phyloP scores from a whole-genome alignment of 2,329 filamentous ascomycete genomes.

The Delphinella strobiligena region DNA sequence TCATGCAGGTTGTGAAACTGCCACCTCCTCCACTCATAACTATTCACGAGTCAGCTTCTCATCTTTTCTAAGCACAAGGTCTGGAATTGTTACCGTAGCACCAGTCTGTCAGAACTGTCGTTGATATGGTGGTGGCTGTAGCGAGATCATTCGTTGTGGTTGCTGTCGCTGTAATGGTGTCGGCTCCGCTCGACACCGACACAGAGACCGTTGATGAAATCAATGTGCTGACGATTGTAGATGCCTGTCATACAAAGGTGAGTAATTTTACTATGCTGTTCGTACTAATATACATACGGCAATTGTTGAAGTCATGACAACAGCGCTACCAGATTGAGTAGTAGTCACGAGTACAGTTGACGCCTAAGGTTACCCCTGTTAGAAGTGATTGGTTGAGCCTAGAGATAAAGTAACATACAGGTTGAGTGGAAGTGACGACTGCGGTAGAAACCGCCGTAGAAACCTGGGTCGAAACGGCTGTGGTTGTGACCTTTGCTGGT shows the following conservation, averaged over 20 bases:
- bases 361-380: not conserved
- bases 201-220: not conserved
- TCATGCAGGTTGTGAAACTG: no score
- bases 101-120: not conserved
- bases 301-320: not conserved
- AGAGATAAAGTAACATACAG: not conserved
- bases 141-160: not conserved
- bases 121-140: not conserved
- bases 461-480: no score
- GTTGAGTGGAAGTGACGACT: not conserved
- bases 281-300: not conserved
- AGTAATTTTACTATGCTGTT: no score
- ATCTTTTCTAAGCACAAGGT: no score
- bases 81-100: no score
- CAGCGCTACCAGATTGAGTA: not conserved
- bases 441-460: no score
- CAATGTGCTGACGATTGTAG: not conserved
- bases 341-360: not conserved
- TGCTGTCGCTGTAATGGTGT: not conserved
- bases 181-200: not conserved
- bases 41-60: no score
- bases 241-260: no score
- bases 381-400: not conserved
- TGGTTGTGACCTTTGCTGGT: no score
- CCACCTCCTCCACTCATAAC: no score